Conservation (phyloP, 805 yeast genomes). For the Yamadazyma sp. region DNA sequence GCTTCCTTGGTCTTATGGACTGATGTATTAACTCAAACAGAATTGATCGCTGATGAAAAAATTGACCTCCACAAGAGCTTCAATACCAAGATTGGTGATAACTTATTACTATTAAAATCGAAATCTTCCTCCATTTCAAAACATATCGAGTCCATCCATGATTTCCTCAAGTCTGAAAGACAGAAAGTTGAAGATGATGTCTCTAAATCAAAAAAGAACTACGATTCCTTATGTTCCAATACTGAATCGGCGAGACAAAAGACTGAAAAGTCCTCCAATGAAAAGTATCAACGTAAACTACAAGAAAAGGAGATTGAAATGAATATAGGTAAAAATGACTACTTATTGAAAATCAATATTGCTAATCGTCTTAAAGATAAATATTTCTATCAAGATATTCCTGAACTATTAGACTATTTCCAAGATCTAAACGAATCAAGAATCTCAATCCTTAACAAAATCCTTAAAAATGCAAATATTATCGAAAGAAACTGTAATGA, state of each 20-base stretch:
- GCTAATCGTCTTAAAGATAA: constrained; percentile 93
- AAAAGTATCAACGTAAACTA: constrained; percentile 51
- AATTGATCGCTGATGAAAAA: constrained; percentile 69
- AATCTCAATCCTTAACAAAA: constrained; percentile 64
- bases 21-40: constrained; percentile 81
- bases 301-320: constrained; percentile 69
- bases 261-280: constrained; percentile 53
- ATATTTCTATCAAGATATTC: constrained; percentile 87
- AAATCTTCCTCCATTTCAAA: constrained; percentile 54
- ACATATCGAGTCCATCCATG: constrained; percentile 57
- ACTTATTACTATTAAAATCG: constrained; percentile 50
- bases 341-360: constrained; percentile 73
- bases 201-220: constrained; percentile 64
- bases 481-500: constrained; percentile 53
- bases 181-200: constrained; percentile 54
- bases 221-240: constrained; percentile 74
- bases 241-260: constrained; percentile 82
- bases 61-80: constrained; percentile 57
- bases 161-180: constrained; percentile 48
- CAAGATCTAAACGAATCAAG: constrained; percentile 84
- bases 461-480: constrained; percentile 58
- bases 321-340: constrained; percentile 85
- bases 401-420: constrained; percentile 79
- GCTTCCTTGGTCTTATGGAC: constrained; percentile 90
- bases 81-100: constrained; percentile 56